phyloP scores from a whole-genome alignment of 768 basidiomycete species.

The Tricholomella constricta region DNA sequence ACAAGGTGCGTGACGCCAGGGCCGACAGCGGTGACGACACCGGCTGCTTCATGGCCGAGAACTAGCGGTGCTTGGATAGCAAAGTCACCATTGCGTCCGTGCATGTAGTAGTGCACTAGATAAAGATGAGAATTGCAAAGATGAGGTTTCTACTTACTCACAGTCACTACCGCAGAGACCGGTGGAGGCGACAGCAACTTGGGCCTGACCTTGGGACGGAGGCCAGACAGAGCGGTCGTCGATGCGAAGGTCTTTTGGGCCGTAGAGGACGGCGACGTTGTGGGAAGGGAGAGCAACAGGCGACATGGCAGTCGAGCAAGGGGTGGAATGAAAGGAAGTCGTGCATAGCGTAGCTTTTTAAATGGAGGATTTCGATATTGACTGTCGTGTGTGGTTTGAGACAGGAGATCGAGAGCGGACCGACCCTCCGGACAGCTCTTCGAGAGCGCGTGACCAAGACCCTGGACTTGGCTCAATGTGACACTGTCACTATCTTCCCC shows the following conservation, averaged over 20 bases:
- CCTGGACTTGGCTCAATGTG: background rate
- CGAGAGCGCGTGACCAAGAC: conserved; percentile 13
- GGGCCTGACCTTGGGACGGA: conserved; percentile 72
- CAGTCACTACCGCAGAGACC: conserved; percentile 91
- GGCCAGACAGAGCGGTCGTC: conserved; percentile 75
- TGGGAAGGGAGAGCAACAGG: conserved; percentile 54
- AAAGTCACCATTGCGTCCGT: conserved; percentile 93
- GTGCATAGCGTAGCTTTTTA: conserved; percentile 18
- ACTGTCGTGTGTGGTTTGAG: conserved; percentile 15
- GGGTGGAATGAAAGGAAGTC: conserved; percentile 19
- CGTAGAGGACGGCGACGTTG: conserved; percentile 79
- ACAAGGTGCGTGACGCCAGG: conserved; percentile 62
- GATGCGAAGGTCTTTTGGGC: conserved; percentile 77
- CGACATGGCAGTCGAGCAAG: conserved; percentile 32
- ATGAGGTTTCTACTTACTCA: conserved; percentile 35
- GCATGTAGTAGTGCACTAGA: conserved; percentile 86
- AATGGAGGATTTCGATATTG: conserved; percentile 18
- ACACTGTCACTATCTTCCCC: conserved; percentile 1
- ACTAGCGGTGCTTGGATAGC: conserved; percentile 83
- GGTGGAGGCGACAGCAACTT: conserved; percentile 79
- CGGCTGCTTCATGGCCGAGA: conserved; percentile 94
- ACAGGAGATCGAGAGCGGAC: conserved; percentile 23
- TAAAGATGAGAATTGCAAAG: conserved; percentile 2
- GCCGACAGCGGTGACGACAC: conserved; percentile 82
- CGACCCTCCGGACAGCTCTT: conserved; percentile 9